These are phyloP conservation scores for Clohesyomyces aquaticus DNA, from an alignment of 495 filamentous ascomycete genomes.

Conservation along the genomic window DNA sequence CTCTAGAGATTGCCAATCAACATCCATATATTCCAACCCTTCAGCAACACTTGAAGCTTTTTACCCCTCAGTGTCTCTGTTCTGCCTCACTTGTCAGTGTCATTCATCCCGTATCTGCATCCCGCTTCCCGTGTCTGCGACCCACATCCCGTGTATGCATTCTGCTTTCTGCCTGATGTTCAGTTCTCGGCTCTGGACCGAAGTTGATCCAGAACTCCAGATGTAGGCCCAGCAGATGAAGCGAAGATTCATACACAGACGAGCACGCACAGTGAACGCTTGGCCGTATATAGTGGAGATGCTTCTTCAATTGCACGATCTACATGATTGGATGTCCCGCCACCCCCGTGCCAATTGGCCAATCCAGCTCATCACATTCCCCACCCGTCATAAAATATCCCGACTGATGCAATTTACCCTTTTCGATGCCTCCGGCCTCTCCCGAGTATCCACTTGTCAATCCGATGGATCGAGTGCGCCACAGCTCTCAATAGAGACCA, in stretches of 20 bases:
- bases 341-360: not conserved
- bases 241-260: not conserved
- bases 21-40: too few species aligned
- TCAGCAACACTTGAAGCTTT: too few species aligned
- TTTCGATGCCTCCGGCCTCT: not conserved
- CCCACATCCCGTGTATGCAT: too few species aligned
- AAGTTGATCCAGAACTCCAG: too few species aligned
- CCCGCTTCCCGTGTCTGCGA: too few species aligned
- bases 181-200: too few species aligned
- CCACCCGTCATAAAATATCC: not conserved
- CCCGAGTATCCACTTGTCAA: not conserved
- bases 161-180: too few species aligned
- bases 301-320: not conserved
- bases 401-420: not conserved
- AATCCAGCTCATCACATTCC: not conserved
- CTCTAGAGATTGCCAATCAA: too few species aligned
- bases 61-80: too few species aligned
- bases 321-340: not conserved
- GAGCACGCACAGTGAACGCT: not conserved
- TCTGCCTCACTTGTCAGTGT: too few species aligned
- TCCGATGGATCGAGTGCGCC: not conserved
- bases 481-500: conserved; percentile 32
- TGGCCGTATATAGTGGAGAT: not conserved
- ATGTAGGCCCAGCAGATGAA: too few species aligned
- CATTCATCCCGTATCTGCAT: too few species aligned